phyloP scores from a whole-genome alignment of 2,329 filamentous ascomycete genomes.

The Bisporella sp. region DNA sequence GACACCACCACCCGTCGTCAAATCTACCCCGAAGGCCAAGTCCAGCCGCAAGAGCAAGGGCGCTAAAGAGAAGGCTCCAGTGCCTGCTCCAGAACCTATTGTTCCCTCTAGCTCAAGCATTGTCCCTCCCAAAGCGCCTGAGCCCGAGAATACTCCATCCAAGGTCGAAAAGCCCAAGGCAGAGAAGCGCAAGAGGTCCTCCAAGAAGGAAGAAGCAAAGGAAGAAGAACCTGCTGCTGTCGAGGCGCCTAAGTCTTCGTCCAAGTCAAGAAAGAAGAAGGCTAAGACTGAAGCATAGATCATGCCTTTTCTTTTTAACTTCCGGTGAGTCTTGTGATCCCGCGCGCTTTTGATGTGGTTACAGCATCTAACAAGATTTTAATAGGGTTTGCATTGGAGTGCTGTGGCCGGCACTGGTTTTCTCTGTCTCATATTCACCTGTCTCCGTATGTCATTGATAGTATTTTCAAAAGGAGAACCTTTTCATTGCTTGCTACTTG shows the following conservation, averaged over 20 bases:
- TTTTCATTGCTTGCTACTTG: too few species aligned
- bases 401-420: too few species aligned
- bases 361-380: too few species aligned
- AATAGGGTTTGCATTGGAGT: too few species aligned
- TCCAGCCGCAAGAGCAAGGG: slow-evolving; percentile 31
- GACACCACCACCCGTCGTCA: slow-evolving; percentile 39
- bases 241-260: slow-evolving; percentile 21
- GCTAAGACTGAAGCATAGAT: slow-evolving; percentile 49
- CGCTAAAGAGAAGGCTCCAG: slow-evolving; percentile 16
- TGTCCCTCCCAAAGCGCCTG: slow-evolving; percentile 14
- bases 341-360: too few species aligned
- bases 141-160: slow-evolving; percentile 38
- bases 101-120: slow-evolving; percentile 14
- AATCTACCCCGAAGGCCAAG: slow-evolving; percentile 43
- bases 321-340: too few species aligned
- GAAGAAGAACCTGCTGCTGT: slow-evolving; percentile 39
- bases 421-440: too few species aligned
- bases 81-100: slow-evolving; percentile 12
- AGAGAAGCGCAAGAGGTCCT: slow-evolving; percentile 53
- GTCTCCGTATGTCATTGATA: too few species aligned
- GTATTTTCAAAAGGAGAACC: too few species aligned
- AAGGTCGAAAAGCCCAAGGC: slow-evolving; percentile 26
- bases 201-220: slow-evolving; percentile 38
- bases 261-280: slow-evolving; percentile 27
- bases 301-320: too few species aligned